Conservation (phyloP, 306 rosid species). For the Heteromeles arbutifolia region DNA sequence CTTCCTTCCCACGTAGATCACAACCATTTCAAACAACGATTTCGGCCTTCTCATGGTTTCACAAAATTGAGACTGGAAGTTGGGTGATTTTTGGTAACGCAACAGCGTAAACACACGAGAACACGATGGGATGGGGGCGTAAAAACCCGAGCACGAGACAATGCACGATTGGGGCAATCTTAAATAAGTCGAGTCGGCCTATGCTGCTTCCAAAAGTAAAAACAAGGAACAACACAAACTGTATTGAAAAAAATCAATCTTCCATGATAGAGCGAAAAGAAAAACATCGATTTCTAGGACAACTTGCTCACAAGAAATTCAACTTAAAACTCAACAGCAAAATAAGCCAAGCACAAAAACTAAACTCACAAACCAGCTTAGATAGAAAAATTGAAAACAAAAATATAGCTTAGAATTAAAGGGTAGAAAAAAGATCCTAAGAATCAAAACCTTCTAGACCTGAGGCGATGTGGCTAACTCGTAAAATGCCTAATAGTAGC, state of each 20-base stretch:
- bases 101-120: too few relatives aligned
- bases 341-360: background rate
- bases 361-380: background rate
- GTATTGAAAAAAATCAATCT: background rate
- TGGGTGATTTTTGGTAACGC: too few relatives aligned
- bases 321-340: background rate
- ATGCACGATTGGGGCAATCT: too few relatives aligned
- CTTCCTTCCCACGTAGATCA: too few relatives aligned
- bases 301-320: background rate
- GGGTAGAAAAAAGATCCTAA: too few relatives aligned
- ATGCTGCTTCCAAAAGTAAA: too few relatives aligned
- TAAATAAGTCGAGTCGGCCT: too few relatives aligned
- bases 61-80: too few relatives aligned
- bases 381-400: background rate
- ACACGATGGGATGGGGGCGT: too few relatives aligned
- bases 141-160: too few relatives aligned
- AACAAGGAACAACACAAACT: background rate
- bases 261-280: background rate
- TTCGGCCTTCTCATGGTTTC: too few relatives aligned
- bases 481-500: conserved; percentile 4
- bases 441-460: background rate
- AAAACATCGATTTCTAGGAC: background rate
- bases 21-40: too few relatives aligned
- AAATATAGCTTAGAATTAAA: background rate
- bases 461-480: conserved; percentile 1